Evolutionary conservation across 345 rosid genomes (phyloP).

Genomic region (Populus simonii): DNA sequence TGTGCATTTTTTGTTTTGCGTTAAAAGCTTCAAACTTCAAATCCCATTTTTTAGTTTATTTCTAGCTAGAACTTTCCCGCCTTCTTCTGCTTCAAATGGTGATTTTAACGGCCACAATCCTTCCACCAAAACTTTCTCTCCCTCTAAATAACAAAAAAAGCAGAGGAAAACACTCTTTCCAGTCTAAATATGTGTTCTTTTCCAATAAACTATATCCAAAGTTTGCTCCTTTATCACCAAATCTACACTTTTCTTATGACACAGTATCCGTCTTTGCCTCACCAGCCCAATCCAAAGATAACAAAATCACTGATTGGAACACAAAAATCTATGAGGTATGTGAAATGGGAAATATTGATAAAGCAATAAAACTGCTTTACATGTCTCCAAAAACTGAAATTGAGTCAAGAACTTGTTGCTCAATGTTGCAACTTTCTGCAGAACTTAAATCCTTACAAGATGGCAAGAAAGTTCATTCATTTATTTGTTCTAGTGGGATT

Average conservation of each 20-base stretch:
- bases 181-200: conserved; percentile 20
- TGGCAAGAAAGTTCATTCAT: conserved; percentile 50
- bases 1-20: background rate
- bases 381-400: conserved; percentile 32
- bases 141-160: conserved; percentile 14
- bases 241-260: conserved; percentile 17
- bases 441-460: conserved; percentile 40
- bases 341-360: conserved; percentile 40
- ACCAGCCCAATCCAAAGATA: conserved; percentile 9
- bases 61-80: conserved; percentile 16
- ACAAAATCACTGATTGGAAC: conserved; percentile 25
- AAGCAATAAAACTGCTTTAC: conserved; percentile 44
- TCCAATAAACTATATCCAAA: conserved; percentile 26
- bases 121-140: conserved; percentile 19
- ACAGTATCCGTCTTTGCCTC: conserved; percentile 21
- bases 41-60: background rate
- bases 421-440: conserved; percentile 61
- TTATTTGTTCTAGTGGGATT: conserved; percentile 38
- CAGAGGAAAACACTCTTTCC: conserved; percentile 10
- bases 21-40: too few species aligned
- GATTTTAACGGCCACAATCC: conserved; percentile 37
- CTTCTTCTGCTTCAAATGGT: conserved; percentile 6
- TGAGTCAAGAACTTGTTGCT: conserved; percentile 42
- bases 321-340: conserved; percentile 33
- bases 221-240: conserved; percentile 13